Conservation (phyloP, 108 stramenopile species). For the Parietichytrium sp. region DNA sequence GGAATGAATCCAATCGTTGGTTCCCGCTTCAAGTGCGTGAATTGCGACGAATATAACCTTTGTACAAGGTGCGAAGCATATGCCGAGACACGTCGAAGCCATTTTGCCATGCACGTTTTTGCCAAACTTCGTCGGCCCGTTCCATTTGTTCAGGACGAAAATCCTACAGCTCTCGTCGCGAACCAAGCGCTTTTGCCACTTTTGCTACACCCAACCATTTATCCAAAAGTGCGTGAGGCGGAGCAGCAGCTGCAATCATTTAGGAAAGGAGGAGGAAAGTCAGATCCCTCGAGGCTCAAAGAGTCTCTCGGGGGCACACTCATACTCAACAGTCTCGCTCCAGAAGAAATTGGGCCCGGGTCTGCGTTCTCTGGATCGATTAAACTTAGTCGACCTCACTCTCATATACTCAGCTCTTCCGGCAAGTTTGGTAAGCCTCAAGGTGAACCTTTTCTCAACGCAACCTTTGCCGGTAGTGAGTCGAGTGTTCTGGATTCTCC, state of each 20-base stretch:
- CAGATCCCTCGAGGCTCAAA: no score
- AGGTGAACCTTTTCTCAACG: not conserved
- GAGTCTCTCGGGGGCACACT: no score
- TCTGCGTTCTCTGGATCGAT: no score
- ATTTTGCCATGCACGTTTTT: slow-evolving; percentile 24
- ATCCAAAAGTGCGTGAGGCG: not conserved
- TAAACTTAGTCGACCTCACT: not conserved
- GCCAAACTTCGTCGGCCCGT: not conserved
- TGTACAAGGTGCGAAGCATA: slow-evolving; percentile 40
- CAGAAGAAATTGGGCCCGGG: no score
- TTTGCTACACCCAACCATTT: not conserved
- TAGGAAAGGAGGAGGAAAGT: no score
- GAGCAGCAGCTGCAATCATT: slow-evolving; percentile 33
- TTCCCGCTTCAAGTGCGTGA: slow-evolving; percentile 40
- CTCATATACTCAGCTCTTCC: not conserved
- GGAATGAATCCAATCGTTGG: slow-evolving; percentile 24
- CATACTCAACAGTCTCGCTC: no score
- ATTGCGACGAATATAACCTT: slow-evolving; percentile 42
- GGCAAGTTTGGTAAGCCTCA: slow-evolving; percentile 8
- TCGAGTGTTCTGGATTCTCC: slow-evolving; percentile 35
- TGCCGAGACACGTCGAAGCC: not conserved
- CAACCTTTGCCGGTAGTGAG: not conserved
- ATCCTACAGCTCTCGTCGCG: not conserved
- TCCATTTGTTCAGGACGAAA: not conserved
- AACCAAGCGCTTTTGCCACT: not conserved